phyloP scores from a whole-genome alignment of 768 basidiomycete genomes.

The Agaricus sinodeliciosus region DNA sequence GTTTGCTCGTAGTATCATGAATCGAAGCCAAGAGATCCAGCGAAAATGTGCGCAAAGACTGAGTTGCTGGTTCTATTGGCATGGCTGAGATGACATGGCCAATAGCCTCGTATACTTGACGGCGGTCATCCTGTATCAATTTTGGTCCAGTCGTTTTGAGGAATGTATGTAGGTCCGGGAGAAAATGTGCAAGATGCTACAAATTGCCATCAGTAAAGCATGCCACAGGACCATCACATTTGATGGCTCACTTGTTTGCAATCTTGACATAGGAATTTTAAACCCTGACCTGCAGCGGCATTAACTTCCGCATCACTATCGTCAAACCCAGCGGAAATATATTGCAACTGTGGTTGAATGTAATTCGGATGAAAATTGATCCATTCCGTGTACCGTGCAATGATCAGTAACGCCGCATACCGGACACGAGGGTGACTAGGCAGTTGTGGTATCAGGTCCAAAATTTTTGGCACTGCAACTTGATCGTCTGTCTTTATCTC shows the following conservation, averaged over 20 bases:
- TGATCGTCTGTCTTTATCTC: conserved; percentile 82
- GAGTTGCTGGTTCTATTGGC: conserved; percentile 83
- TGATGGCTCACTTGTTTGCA: conserved; percentile 65
- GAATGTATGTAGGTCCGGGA: conserved; percentile 90
- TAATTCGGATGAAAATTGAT: conserved; percentile 85
- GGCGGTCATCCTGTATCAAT: conserved; percentile 78
- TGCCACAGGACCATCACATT: not conserved
- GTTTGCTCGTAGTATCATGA: conserved; percentile 53
- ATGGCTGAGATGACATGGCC: conserved; percentile 93
- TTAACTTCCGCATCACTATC: conserved; percentile 74
- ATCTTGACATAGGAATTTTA: conserved; percentile 96
- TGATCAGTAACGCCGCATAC: conserved; percentile 91
- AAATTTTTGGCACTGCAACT: conserved; percentile 88
- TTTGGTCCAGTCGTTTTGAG: conserved; percentile 72
- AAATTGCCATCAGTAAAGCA: not conserved
- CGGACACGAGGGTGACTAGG: conserved; percentile 88
- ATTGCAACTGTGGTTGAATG: conserved; percentile 79
- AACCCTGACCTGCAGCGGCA: conserved; percentile 91
- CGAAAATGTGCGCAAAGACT: conserved; percentile 81
- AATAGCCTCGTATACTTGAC: conserved; percentile 93
- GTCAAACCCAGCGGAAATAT: conserved; percentile 90
- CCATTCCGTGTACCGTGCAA: conserved; percentile 97
- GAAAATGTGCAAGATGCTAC: conserved; percentile 85
- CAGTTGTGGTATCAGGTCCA: conserved; percentile 87
- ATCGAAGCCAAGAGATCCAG: conserved; percentile 77